Percentiles rank a stretch among this genome's conserved stretches.
These are phyloP conservation scores for Tephrocybe sp. DNA, from an alignment of 768 basidiomycete species.

Conservation along the genomic window DNA sequence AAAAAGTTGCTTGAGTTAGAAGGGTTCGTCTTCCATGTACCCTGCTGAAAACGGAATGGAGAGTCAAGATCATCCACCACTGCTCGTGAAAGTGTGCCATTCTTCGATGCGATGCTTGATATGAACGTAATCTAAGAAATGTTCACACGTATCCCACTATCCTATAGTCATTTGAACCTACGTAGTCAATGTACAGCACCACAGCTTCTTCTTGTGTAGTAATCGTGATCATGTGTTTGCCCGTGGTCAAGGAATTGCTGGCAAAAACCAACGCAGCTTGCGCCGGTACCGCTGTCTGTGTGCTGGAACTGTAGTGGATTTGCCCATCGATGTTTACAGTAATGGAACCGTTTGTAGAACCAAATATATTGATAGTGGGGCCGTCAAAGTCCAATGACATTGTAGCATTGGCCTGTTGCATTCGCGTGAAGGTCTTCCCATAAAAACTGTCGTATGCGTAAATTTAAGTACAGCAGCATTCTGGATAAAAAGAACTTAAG, in stretches of 20 bases:
- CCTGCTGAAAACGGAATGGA: conserved; percentile 1
- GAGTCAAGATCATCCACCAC: conserved; percentile 3
- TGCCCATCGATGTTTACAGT: conserved; percentile 3
- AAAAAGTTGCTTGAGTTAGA: neutral
- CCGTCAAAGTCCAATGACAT: conserved; percentile 7
- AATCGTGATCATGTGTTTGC: conserved; percentile 1
- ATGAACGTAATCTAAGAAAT: neutral
- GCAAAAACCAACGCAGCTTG: neutral
- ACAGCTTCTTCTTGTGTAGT: conserved; percentile 2
- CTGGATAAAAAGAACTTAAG: neutral
- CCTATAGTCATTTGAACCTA: neutral
- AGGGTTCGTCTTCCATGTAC: conserved; percentile 1
- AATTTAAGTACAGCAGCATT: neutral
- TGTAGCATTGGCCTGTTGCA: neutral
- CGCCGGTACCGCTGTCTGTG: neutral
- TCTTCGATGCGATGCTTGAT: neutral
- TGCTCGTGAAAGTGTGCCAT: neutral
- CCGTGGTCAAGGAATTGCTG: neutral
- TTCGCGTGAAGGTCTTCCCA: conserved; percentile 4
- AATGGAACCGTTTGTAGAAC: conserved; percentile 5
- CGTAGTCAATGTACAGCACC: conserved; percentile 1
- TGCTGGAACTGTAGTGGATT: neutral
- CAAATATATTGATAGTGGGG: neutral
- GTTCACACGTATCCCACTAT: neutral
- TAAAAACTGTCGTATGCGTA: neutral